These are phyloP conservation scores for Apiospora marii DNA, from an alignment of 2,329 filamentous ascomycete genomes.

Conservation along the genomic window DNA sequence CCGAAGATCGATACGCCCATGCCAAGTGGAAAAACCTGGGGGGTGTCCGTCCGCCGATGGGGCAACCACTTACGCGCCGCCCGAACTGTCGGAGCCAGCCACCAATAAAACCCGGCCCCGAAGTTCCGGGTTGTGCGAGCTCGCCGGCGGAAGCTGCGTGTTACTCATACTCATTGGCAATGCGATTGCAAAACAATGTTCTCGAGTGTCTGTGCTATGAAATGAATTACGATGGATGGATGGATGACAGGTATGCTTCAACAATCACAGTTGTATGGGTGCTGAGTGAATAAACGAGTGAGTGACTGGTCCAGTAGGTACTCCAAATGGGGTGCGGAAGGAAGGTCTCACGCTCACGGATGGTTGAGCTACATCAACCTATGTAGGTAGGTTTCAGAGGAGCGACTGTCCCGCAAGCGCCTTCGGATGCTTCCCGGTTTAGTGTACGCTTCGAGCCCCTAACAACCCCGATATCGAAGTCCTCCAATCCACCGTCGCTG, in stretches of 20 bases:
- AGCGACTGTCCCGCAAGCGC: background rate
- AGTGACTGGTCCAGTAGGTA: background rate
- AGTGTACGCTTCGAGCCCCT: background rate
- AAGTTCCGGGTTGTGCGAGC: conserved; percentile 22
- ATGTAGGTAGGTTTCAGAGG: background rate
- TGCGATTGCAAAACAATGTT: background rate
- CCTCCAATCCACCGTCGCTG: background rate
- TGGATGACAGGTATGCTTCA: background rate
- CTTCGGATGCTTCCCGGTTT: conserved; percentile 4
- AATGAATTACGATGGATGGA: background rate
- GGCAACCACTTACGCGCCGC: conserved; percentile 69
- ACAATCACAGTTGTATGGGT: background rate
- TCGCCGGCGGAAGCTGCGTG: background rate
- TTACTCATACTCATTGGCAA: background rate
- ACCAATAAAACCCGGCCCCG: conserved; percentile 68
- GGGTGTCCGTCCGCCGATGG: background rate
- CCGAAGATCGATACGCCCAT: background rate
- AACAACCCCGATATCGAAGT: conserved; percentile 6
- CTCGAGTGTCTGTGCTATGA: background rate
- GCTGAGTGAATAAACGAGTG: background rate
- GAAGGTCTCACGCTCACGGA: conserved; percentile 4
- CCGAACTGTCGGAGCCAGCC: conserved; percentile 78
- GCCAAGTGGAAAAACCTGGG: too few species aligned
- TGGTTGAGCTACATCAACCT: background rate
- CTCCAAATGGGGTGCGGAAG: conserved; percentile 1